A percentile compares a stretch with the other conserved stretches of the same genome.
These are phyloP conservation scores for Camellia japonica DNA, from an alignment of 148 eudicot species.

Conservation along the genomic window DNA sequence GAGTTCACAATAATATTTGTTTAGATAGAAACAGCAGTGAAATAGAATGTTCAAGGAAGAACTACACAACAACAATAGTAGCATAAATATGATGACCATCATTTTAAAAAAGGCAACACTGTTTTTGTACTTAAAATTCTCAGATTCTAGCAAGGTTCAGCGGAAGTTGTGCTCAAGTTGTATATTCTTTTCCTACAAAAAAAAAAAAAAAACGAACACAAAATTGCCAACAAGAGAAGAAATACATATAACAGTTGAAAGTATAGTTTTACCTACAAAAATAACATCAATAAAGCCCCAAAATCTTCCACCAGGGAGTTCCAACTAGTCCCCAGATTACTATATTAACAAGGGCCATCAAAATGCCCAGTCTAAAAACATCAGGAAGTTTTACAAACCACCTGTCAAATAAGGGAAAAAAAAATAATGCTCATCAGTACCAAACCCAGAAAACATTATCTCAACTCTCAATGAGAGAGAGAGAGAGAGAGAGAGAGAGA, in stretches of 20 bases:
- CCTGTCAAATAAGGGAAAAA: slow-evolving; percentile 23
- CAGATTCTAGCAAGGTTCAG: neutral
- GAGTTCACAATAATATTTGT: neutral
- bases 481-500: neutral
- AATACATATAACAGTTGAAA: neutral
- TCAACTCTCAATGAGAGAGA: neutral
- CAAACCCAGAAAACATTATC: neutral
- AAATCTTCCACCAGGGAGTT: slow-evolving; percentile 49
- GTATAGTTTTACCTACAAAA: slow-evolving; percentile 15
- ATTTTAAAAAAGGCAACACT: too few relatives aligned
- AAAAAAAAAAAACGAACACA: neutral
- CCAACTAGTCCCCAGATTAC: slow-evolving; percentile 35
- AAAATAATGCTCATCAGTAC: slow-evolving; percentile 1
- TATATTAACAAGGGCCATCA: slow-evolving; percentile 35
- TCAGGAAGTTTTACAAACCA: slow-evolving; percentile 41
- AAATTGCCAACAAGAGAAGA: neutral
- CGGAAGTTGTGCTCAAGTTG: neutral
- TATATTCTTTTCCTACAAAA: neutral
- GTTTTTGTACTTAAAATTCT: too few relatives aligned
- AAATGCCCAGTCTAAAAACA: slow-evolving; percentile 39
- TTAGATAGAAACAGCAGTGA: neutral
- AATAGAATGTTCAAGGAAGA: neutral
- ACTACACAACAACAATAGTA: neutral
- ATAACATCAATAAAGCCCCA: slow-evolving; percentile 41
- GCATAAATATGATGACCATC: too few relatives aligned